Evolutionary conservation across 1,284 basidiomycete species (phyloP).

Genomic region (Clitocybe nebularis): DNA sequence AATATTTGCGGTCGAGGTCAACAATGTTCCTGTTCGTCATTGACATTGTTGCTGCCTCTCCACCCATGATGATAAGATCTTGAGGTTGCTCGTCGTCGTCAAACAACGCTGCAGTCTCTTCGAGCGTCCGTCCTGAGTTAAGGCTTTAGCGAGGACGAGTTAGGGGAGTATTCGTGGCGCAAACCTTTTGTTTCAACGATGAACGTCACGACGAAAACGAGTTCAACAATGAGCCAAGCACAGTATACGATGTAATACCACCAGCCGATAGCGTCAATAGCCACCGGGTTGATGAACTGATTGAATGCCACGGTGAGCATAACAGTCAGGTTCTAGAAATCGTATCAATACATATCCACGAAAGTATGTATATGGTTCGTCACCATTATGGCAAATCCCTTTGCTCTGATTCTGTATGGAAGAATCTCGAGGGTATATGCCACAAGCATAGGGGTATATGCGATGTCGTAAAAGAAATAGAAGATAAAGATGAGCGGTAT

Average conservation of each 20-base stretch:
- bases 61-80: conserved; percentile 43
- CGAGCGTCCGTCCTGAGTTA: conserved; percentile 50
- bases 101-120: conserved; percentile 64
- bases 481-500: conserved; percentile 71
- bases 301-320: conserved; percentile 62
- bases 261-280: conserved; percentile 63
- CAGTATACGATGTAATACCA: conserved; percentile 65
- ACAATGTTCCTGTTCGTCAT: conserved; percentile 22
- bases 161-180: conserved; percentile 5
- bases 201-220: conserved; percentile 51
- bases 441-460: conserved; percentile 61
- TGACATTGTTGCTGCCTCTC: conserved; percentile 49
- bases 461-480: conserved; percentile 65
- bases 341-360: conserved; percentile 6
- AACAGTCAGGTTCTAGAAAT: conserved; percentile 49
- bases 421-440: conserved; percentile 68
- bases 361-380: conserved; percentile 11
- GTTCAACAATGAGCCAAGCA: conserved; percentile 56
- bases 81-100: conserved; percentile 49
- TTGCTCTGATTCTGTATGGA: conserved; percentile 64
- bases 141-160: neutral
- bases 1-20: conserved; percentile 11
- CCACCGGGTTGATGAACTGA: conserved; percentile 72
- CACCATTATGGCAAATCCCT: conserved; percentile 66
- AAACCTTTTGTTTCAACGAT: conserved; percentile 61